Percentiles rank a stretch among this genome's conserved stretches.
phyloP scores from a whole-genome alignment of 1,284 basidiomycete genomes.

The Sporisorium sorghi region DNA sequence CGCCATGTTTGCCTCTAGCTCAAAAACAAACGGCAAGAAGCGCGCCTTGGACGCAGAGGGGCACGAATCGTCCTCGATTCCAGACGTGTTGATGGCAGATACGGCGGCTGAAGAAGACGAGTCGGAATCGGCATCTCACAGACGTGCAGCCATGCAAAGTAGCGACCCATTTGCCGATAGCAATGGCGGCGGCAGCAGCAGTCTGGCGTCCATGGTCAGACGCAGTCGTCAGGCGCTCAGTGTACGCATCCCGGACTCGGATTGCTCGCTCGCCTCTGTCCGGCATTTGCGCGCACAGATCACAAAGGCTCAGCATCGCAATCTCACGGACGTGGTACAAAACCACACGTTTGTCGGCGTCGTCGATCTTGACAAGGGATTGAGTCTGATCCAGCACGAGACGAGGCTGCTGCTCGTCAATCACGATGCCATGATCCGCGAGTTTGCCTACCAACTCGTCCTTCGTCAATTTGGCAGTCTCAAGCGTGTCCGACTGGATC shows the following conservation, averaged over 20 bases:
- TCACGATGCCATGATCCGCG: slow-evolving; percentile 77
- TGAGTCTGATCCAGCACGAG: slow-evolving; percentile 86
- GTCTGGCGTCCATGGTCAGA: background rate
- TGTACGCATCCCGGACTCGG: slow-evolving; percentile 78
- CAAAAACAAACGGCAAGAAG: slow-evolving; percentile 25
- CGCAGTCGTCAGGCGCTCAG: slow-evolving; percentile 26
- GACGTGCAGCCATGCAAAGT: background rate
- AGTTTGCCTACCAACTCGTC: slow-evolving; percentile 93
- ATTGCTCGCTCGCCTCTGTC: slow-evolving; percentile 85
- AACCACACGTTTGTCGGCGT: slow-evolving; percentile 94
- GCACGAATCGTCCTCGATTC: slow-evolving; percentile 1
- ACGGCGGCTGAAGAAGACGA: slow-evolving; percentile 5
- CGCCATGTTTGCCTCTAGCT: slow-evolving; percentile 72
- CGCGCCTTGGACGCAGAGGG: slow-evolving; percentile 9
- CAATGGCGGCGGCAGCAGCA: slow-evolving; percentile 6
- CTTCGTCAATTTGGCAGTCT: slow-evolving; percentile 91
- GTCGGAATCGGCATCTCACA: background rate
- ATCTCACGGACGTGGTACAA: slow-evolving; percentile 82
- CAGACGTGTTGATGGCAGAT: slow-evolving; percentile 10
- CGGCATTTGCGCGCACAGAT: slow-evolving; percentile 76
- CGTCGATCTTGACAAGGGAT: slow-evolving; percentile 79
- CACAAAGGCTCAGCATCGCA: slow-evolving; percentile 78
- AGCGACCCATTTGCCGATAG: background rate
- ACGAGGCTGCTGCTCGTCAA: slow-evolving; percentile 91
- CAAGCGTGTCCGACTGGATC: slow-evolving; percentile 81